Conservation (phyloP, 768 basidiomycete species). For the Xerocomus potaroensis region DNA sequence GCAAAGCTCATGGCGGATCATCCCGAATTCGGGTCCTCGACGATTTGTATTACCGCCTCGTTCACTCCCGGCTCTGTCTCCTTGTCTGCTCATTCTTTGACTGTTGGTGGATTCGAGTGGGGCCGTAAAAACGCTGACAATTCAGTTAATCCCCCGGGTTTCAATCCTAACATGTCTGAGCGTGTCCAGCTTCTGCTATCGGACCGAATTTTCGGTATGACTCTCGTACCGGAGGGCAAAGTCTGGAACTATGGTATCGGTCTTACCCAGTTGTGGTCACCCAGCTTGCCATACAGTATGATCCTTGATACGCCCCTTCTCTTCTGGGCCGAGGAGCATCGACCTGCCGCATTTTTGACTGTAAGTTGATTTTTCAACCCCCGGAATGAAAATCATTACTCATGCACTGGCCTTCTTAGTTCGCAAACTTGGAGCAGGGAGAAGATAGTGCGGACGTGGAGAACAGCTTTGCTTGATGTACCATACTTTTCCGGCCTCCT, state of each 20-base stretch:
- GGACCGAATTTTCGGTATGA: slow-evolving; percentile 95
- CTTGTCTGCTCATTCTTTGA: slow-evolving; percentile 85
- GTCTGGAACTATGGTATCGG: slow-evolving; percentile 98
- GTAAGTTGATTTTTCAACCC: slow-evolving; percentile 41
- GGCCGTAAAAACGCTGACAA: slow-evolving; percentile 90
- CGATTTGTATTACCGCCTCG: slow-evolving; percentile 89
- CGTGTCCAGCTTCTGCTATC: slow-evolving; percentile 90
- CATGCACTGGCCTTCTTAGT: slow-evolving; percentile 40
- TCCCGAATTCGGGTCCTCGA: slow-evolving; percentile 89
- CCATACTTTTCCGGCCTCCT: slow-evolving; percentile 3
- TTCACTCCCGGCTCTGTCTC: slow-evolving; percentile 99
- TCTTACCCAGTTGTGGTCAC: slow-evolving; percentile 86
- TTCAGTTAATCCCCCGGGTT: slow-evolving; percentile 81
- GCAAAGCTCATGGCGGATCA: slow-evolving; percentile 97
- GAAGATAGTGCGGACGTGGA: slow-evolving; percentile 96
- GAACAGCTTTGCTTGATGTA: slow-evolving; percentile 79
- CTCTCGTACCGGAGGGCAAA: slow-evolving; percentile 87
- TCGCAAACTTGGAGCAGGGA: slow-evolving; percentile 83
- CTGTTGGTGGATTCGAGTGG: slow-evolving; percentile 96
- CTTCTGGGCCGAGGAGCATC: slow-evolving; percentile 96
- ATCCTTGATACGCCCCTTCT: slow-evolving; percentile 86
- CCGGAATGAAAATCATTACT: neutral
- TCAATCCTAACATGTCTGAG: slow-evolving; percentile 99
- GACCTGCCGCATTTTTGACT: slow-evolving; percentile 90
- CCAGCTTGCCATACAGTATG: slow-evolving; percentile 77